phyloP scores from a whole-genome alignment of 1,284 basidiomycete genomes.

The Ustilago nuda region DNA sequence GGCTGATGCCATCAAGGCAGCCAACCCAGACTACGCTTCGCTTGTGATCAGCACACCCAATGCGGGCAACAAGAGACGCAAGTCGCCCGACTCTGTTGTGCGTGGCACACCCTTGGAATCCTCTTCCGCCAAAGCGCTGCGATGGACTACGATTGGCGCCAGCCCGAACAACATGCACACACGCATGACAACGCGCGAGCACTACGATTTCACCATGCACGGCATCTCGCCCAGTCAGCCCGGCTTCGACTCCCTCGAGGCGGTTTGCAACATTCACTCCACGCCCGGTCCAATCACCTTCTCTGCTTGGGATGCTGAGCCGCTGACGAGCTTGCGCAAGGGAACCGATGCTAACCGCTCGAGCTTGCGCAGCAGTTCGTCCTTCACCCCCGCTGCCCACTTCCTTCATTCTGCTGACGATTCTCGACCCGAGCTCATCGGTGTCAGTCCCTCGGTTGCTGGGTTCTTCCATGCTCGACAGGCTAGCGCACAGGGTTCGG shows the following conservation, averaged over 20 bases:
- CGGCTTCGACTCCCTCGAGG: conserved; percentile 40
- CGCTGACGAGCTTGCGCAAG: conserved; percentile 36
- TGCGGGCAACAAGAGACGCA: conserved; percentile 25
- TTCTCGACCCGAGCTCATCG: conserved; percentile 42
- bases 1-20: conserved; percentile 39
- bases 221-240: conserved; percentile 56
- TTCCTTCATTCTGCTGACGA: conserved; percentile 39
- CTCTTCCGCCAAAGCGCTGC: conserved; percentile 25
- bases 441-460: conserved; percentile 50
- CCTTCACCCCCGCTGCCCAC: conserved; percentile 35
- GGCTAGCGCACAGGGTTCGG: conserved; percentile 34
- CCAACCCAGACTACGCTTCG: conserved; percentile 44
- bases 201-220: conserved; percentile 62
- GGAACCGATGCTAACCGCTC: conserved; percentile 36
- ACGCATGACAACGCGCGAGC: conserved; percentile 59
- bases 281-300: conserved; percentile 52
- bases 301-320: conserved; percentile 48
- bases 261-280: conserved; percentile 46
- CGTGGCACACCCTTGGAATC: conserved; percentile 35
- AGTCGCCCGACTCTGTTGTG: conserved; percentile 34
- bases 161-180: conserved; percentile 49
- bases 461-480: conserved; percentile 46
- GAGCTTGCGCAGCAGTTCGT: conserved; percentile 17
- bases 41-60: conserved; percentile 41
- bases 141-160: conserved; percentile 46